Percentiles rank a stretch among this genome's conserved stretches.
Evolutionary conservation across 768 basidiomycete genomes (phyloP).

Genomic region (Calocybe indica): DNA sequence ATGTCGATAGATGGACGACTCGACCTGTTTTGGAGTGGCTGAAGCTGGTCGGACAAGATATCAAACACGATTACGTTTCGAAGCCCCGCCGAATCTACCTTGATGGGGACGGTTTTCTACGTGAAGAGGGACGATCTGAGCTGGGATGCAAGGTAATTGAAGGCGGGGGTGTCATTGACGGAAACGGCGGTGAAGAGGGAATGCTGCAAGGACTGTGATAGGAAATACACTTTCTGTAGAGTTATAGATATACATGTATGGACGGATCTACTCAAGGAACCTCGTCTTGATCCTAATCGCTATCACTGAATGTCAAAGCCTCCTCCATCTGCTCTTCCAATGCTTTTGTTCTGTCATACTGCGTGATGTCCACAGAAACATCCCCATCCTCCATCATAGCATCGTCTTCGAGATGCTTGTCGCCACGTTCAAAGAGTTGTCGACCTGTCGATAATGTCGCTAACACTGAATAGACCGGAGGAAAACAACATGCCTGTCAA

Average conservation of each 20-base stretch:
- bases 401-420: slow-evolving; percentile 76
- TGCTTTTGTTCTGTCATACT: slow-evolving; percentile 69
- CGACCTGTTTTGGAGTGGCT: slow-evolving; percentile 72
- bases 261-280: background rate
- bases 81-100: slow-evolving; percentile 25
- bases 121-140: slow-evolving; percentile 48
- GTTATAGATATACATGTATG: background rate
- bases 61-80: slow-evolving; percentile 27
- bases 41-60: slow-evolving; percentile 45
- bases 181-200: slow-evolving; percentile 47
- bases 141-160: slow-evolving; percentile 56
- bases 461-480: slow-evolving; percentile 1
- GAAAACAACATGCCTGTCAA: slow-evolving; percentile 53
- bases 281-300: slow-evolving; percentile 43
- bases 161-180: slow-evolving; percentile 46
- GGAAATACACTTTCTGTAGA: slow-evolving; percentile 2
- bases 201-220: slow-evolving; percentile 57
- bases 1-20: slow-evolving; percentile 58
- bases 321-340: slow-evolving; percentile 67
- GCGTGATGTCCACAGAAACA: slow-evolving; percentile 82
- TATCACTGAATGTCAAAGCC: slow-evolving; percentile 77
- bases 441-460: slow-evolving; percentile 50
- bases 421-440: slow-evolving; percentile 80
- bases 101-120: slow-evolving; percentile 54
- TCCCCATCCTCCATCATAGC: slow-evolving; percentile 78